Percentiles rank a stretch among this genome's conserved stretches.
phyloP scores from a whole-genome alignment of 75 land plant genomes.

The Cupressus sempervirens region DNA sequence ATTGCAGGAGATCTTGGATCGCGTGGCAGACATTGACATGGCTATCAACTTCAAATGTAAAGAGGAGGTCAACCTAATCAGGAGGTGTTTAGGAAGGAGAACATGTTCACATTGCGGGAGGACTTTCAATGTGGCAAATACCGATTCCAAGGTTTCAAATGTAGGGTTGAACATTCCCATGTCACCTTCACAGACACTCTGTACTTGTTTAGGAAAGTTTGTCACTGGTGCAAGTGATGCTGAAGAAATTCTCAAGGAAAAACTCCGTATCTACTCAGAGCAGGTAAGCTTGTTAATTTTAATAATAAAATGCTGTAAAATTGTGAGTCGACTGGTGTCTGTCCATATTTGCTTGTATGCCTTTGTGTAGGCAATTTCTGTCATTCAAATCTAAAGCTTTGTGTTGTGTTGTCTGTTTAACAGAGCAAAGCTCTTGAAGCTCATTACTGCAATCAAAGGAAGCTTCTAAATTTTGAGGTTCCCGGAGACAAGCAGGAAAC shows the following conservation, averaged over 20 bases:
- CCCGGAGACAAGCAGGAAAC: constrained; percentile 19
- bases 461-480: constrained; percentile 65
- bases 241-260: constrained; percentile 35
- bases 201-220: constrained; percentile 22
- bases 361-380: neutral
- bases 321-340: neutral
- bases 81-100: constrained; percentile 22
- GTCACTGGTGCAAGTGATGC: constrained; percentile 27
- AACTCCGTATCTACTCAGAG: constrained; percentile 45
- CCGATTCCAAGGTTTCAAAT: constrained; percentile 19
- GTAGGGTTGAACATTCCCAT: constrained; percentile 28
- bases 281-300: constrained; percentile 36
- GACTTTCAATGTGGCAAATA: constrained; percentile 25
- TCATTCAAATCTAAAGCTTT: neutral
- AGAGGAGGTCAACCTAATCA: constrained; percentile 28
- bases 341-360: neutral
- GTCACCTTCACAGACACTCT: constrained; percentile 33
- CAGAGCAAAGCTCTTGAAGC: constrained; percentile 65
- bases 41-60: constrained; percentile 57
- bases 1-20: constrained; percentile 69
- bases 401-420: neutral
- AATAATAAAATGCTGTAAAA: neutral
- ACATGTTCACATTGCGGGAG: constrained; percentile 27
- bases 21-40: constrained; percentile 67
- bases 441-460: constrained; percentile 57